These are phyloP conservation scores for Clathrus columnatus DNA, from an alignment of 768 basidiomycete species.

Conservation along the genomic window DNA sequence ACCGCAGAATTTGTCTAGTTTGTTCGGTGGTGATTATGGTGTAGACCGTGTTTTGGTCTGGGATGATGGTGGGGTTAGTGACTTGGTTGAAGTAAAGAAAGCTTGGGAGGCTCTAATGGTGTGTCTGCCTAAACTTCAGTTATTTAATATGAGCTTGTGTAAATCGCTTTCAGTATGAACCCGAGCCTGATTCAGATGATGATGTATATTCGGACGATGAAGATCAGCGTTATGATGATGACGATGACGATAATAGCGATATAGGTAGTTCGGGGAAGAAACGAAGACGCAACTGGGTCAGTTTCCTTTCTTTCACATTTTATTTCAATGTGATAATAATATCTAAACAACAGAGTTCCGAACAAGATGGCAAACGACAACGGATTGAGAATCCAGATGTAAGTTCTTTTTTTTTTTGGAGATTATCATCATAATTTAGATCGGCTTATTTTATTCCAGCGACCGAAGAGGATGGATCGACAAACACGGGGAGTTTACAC, in stretches of 20 bases:
- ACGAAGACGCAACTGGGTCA: slow-evolving; percentile 15
- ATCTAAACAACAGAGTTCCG: slow-evolving; percentile 29
- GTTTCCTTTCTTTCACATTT: background rate
- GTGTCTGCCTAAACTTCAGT: slow-evolving; percentile 18
- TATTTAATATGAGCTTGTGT: background rate
- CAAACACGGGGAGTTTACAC: slow-evolving; percentile 62
- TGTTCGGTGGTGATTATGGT: slow-evolving; percentile 66
- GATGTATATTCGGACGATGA: slow-evolving; percentile 42
- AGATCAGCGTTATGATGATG: slow-evolving; percentile 23
- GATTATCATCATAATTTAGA: slow-evolving; percentile 4
- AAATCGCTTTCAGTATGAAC: slow-evolving; percentile 54
- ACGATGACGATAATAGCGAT: slow-evolving; percentile 34
- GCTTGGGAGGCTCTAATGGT: slow-evolving; percentile 85
- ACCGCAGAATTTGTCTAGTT: slow-evolving; percentile 79
- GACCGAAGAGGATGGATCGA: slow-evolving; percentile 51
- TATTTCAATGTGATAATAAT: slow-evolving; percentile 39
- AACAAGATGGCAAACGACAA: slow-evolving; percentile 43
- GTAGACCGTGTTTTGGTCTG: slow-evolving; percentile 67
- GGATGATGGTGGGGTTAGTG: slow-evolving; percentile 81
- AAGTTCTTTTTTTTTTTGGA: slow-evolving; percentile 15
- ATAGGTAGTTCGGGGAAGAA: slow-evolving; percentile 15
- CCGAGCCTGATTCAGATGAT: slow-evolving; percentile 62
- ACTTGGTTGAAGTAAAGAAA: slow-evolving; percentile 59
- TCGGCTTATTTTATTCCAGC: slow-evolving; percentile 26
- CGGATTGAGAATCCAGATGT: slow-evolving; percentile 40